A percentile compares a stretch with the other conserved stretches of the same genome.
Conservation (phyloP, 2,329 filamentous ascomycete genomes). For the Aspergillus novofumigatus region DNA sequence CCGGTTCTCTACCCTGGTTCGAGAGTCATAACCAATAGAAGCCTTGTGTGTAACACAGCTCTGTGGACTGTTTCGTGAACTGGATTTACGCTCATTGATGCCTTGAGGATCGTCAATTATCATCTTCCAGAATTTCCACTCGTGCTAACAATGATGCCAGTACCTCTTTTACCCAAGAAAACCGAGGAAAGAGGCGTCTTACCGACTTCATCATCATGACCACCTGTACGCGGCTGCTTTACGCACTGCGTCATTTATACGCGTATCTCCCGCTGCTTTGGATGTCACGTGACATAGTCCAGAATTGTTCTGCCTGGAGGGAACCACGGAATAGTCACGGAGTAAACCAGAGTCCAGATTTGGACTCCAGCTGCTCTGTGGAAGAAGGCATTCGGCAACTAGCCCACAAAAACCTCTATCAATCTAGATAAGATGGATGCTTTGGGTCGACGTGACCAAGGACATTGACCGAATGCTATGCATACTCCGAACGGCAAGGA, state of each 20-base stretch:
- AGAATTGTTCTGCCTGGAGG: not conserved
- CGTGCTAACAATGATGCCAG: no score
- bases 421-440: no score
- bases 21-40: not conserved
- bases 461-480: no score
- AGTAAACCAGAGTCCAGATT: no score
- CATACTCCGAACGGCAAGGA: no score
- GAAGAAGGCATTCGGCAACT: no score
- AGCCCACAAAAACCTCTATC: no score
- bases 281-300: not conserved
- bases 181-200: not conserved
- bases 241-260: not conserved
- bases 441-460: no score
- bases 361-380: no score
- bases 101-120: not conserved
- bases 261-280: not conserved
- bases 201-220: not conserved
- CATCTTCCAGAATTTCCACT: not conserved
- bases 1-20: not conserved
- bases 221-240: not conserved
- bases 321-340: not conserved
- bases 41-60: not conserved
- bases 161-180: not conserved
- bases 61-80: not conserved
- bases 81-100: not conserved